Conservation (phyloP, 441 rosid species). For the Mallotus japonicus region DNA sequence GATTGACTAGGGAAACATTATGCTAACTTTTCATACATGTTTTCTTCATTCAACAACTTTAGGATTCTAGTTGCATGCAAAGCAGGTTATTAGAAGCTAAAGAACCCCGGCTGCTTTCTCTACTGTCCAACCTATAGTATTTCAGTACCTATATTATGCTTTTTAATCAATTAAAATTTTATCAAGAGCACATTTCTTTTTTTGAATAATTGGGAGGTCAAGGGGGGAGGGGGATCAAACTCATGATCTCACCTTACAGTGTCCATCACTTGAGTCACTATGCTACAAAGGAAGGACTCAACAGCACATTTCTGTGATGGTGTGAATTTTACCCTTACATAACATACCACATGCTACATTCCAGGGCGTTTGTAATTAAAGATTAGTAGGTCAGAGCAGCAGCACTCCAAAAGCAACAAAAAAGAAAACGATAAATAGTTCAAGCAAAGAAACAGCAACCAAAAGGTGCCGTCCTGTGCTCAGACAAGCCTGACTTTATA, state of each 20-base stretch:
- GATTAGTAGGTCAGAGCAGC: not conserved
- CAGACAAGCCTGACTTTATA: not conserved
- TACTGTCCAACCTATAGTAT: not conserved
- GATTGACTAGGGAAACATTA: not conserved
- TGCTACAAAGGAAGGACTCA: too few relatives aligned
- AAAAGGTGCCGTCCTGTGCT: not conserved
- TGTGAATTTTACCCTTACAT: not conserved
- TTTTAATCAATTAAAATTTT: not conserved
- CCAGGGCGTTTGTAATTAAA: conserved; percentile 1
- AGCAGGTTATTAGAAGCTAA: not conserved
- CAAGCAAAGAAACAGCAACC: not conserved
- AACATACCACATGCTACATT: not conserved
- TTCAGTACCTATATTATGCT: not conserved
- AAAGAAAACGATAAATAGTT: not conserved
- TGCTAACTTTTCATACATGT: not conserved
- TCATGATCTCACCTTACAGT: too few relatives aligned
- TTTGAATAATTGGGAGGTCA: too few relatives aligned
- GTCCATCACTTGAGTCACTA: too few relatives aligned
- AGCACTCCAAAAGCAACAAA: not conserved
- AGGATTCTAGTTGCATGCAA: not conserved
- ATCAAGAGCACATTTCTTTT: too few relatives aligned
- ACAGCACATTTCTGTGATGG: not conserved
- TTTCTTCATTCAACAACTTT: not conserved
- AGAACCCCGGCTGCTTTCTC: not conserved
- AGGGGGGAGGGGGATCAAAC: too few relatives aligned